Base-by-base conservation (phyloP, 2,329 filamentous ascomycete genomes). In the Claviceps purpurea region DNA sequence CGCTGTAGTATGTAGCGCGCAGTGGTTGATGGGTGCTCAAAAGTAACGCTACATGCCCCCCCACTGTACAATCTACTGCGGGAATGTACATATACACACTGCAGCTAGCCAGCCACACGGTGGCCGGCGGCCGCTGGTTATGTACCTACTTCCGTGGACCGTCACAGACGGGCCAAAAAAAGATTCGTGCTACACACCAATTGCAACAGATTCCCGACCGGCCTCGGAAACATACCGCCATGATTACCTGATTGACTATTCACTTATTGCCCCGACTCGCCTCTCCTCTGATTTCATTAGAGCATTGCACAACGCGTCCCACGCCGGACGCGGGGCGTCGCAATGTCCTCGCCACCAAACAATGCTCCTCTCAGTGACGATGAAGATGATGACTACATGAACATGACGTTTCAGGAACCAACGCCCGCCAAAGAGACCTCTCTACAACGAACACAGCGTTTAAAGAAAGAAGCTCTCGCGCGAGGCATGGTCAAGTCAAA, bases 321-420 rank as follows among this genome's bases (percentile, higher is more conserved):
- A 30, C 30, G 16, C 10, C 30, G 30, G 16, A 40, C 7, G 20
- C 42, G 39, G 39, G 30, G 34, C 10, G 34, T 11, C 49, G 34
- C 42, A 30, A 50, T 50, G 49, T 22, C 42, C 10, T n/a, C 34
- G 10, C 38, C 39, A 26, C 30, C 56, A 30, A 50, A 53, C 5
- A 54, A 53, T 4, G 54, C 54, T 49, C 56, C 54, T 46, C 50
- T 50, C 22, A 34, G 44, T 41, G 50, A 51, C 5, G 42, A 7
- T 26, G 44, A 51, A 8, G 87, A 89, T 56, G 89, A 96, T 57
- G 93, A 98, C 68, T 97, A 98, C 74, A 94, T 98, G 86, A 89
- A 84, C 60, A 97, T 98, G 91, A 76, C 83, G 14, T 90, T 98
- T 64, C 76, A 79, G 18, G 87, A 95, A 30, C 64, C 77, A 69